Conservation (phyloP, 2,329 filamentous ascomycete genomes). For the Clonostachys chloroleuca region DNA sequence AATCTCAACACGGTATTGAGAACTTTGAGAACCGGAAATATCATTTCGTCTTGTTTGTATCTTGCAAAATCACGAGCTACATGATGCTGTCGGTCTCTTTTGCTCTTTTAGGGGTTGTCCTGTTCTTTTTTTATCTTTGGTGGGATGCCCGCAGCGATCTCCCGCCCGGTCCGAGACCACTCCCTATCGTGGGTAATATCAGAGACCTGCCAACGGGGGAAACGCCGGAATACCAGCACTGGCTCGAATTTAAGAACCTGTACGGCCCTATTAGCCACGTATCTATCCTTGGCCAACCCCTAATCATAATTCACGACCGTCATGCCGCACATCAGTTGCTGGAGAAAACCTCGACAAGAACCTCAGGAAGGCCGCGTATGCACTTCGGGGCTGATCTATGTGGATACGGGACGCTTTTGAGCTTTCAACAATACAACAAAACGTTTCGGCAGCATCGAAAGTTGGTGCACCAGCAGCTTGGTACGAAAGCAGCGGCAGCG, state of each 20-base stretch:
- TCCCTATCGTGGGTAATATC: constrained; percentile 40
- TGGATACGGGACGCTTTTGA: constrained; percentile 10
- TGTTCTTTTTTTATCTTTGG: neutral
- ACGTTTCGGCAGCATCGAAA: constrained; percentile 14
- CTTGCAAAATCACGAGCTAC: no score
- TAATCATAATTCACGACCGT: constrained; percentile 32
- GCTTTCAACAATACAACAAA: constrained; percentile 8
- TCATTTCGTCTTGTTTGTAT: no score
- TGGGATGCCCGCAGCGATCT: neutral
- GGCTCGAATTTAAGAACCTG: constrained; percentile 23
- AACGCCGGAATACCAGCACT: constrained; percentile 21
- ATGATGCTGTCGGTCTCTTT: no score
- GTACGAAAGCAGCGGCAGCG: constrained; percentile 9
- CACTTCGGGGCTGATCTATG: constrained; percentile 12
- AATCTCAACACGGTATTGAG: no score
- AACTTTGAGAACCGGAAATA: no score
- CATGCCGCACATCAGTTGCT: constrained; percentile 25
- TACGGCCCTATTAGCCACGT: constrained; percentile 19
- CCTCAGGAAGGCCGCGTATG: constrained; percentile 6
- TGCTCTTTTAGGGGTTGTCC: neutral
- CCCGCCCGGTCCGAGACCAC: constrained; percentile 18
- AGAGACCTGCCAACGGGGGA: constrained; percentile 30
- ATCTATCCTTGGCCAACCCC: constrained; percentile 18
- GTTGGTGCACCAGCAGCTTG: constrained; percentile 18
- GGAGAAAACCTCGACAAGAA: constrained; percentile 12